Conservation (phyloP, 257 asterid species). For the Solanum chiquidenum region DNA sequence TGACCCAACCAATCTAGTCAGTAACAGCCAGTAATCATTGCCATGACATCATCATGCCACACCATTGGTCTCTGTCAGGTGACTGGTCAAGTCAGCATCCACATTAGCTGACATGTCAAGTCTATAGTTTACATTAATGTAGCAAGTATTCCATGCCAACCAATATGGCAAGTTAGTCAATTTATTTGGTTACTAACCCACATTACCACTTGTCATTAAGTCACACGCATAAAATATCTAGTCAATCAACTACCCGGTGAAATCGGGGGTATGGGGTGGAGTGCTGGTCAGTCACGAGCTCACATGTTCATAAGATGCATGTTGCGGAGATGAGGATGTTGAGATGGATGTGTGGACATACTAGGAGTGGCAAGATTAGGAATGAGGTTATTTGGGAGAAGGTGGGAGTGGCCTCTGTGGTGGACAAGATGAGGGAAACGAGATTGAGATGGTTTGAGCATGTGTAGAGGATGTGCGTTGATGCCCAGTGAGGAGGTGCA, state of each 20-base stretch:
- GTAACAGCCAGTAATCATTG: not conserved
- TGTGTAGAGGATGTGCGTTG: not conserved
- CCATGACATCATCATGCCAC: not conserved
- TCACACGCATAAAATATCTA: not conserved
- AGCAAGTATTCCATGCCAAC: not conserved
- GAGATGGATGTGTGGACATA: not conserved
- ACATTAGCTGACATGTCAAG: not conserved
- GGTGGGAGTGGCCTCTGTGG: not conserved
- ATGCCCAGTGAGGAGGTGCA: not conserved
- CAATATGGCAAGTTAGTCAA: not conserved
- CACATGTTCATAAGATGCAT: not conserved
- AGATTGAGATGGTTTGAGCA: not conserved
- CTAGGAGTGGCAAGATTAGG: not conserved
- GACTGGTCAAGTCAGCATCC: not conserved
- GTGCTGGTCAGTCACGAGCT: not conserved
- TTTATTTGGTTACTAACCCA: not conserved
- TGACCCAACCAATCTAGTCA: not conserved
- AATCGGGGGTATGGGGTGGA: not conserved
- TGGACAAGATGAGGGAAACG: not conserved
- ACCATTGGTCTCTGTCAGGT: not conserved
- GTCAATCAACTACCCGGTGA: not conserved
- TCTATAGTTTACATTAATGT: not conserved
- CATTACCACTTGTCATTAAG: not conserved
- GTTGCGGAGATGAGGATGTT: not conserved
- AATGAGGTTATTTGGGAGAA: not conserved